These are phyloP conservation scores for Trematosphaeria pertusa DNA, from an alignment of 2,329 filamentous ascomycete species.

Conservation along the genomic window DNA sequence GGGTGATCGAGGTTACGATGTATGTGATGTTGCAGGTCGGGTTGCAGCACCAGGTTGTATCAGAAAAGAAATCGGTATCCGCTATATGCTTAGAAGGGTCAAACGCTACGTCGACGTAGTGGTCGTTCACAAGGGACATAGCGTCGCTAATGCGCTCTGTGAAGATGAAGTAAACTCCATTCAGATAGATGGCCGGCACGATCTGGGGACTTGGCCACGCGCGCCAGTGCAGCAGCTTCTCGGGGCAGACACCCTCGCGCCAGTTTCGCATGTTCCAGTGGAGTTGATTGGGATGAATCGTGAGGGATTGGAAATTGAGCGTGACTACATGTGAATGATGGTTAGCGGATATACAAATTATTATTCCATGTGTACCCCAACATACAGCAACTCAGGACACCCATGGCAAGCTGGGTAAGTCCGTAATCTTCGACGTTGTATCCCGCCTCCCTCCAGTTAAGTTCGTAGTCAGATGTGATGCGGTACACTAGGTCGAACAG, in stretches of 20 bases:
- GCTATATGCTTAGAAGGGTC: too few species aligned
- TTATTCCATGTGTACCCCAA: too few species aligned
- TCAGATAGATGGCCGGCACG: constrained; percentile 1
- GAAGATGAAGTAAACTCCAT: constrained; percentile 4
- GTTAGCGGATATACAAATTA: constrained; percentile 6
- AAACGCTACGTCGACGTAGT: constrained; percentile 1
- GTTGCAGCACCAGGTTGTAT: not conserved
- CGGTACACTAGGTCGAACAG: constrained; percentile 13
- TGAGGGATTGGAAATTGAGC: not conserved
- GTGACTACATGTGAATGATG: too few species aligned
- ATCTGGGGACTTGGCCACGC: constrained; percentile 9
- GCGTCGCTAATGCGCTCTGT: constrained; percentile 7
- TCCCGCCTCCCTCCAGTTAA: constrained; percentile 2
- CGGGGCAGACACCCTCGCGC: too few species aligned
- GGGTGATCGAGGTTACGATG: constrained; percentile 7
- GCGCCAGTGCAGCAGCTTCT: constrained; percentile 7
- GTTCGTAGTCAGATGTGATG: constrained; percentile 10
- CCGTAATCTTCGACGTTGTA: constrained; percentile 2
- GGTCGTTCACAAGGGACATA: constrained; percentile 7
- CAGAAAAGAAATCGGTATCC: too few species aligned
- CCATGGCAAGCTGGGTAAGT: constrained; percentile 6
- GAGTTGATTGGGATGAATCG: too few species aligned
- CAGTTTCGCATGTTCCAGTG: too few species aligned
- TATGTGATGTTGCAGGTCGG: constrained; percentile 2
- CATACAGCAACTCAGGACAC: constrained; percentile 9